phyloP scores from a whole-genome alignment of 2,329 filamentous ascomycete genomes.

The Xylaria hypoxylon region DNA sequence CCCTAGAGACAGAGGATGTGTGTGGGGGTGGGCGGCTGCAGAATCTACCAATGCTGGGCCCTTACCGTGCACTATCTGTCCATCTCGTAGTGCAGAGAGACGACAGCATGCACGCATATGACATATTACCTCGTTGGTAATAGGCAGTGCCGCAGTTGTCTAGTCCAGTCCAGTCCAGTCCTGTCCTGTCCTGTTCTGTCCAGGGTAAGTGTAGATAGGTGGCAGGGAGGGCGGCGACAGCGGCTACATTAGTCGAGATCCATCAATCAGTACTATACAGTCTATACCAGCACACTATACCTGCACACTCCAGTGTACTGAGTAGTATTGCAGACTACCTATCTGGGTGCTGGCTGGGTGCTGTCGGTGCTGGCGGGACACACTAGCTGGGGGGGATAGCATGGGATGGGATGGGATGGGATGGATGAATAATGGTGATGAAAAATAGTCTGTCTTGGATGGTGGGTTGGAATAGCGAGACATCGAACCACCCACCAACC shows the following conservation, averaged over 20 bases:
- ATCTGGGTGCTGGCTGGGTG: too few species aligned
- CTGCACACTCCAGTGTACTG: too few species aligned
- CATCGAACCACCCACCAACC: conserved; percentile 38
- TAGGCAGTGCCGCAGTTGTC: conserved; percentile 1
- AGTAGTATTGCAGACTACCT: too few species aligned
- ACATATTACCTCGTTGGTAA: conserved; percentile 21
- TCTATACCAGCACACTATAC: too few species aligned
- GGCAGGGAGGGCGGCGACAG: conserved; percentile 30
- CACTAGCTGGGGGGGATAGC: too few species aligned
- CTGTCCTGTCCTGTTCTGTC: not conserved
- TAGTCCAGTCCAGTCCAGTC: conserved; percentile 12
- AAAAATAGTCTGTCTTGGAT: conserved; percentile 14
- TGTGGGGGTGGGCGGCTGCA: conserved; percentile 25
- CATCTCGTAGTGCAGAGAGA: conserved; percentile 15
- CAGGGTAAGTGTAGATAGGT: conserved; percentile 11
- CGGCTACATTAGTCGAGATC: conserved; percentile 31
- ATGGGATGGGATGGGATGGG: not conserved
- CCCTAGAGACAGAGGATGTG: conserved; percentile 18
- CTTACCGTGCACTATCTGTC: not conserved
- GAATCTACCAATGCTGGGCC: conserved; percentile 26
- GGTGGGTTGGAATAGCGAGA: conserved; percentile 23
- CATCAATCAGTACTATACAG: not conserved
- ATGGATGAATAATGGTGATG: conserved; percentile 2
- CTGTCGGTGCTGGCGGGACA: too few species aligned
- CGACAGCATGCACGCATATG: conserved; percentile 25